Percentiles rank a stretch among this genome's conserved stretches.
Evolutionary conservation across 2,329 filamentous ascomycete species (phyloP).

Genomic region (Lachnellula occidentalis): DNA sequence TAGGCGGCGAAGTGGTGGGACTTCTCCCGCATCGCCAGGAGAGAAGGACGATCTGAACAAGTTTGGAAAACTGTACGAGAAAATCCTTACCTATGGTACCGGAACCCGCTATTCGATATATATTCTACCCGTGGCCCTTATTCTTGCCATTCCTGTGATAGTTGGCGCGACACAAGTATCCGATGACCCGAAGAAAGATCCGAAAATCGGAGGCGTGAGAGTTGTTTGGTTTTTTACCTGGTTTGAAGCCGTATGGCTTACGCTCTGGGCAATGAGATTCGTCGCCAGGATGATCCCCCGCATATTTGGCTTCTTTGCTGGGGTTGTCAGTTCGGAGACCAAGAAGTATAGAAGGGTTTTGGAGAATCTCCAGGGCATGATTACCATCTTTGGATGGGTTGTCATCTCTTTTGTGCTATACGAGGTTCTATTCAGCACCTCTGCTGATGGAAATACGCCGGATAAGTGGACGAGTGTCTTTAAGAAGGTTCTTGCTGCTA

Average conservation of each 20-base stretch:
- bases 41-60: slow-evolving; percentile 1
- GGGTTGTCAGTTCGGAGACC: slow-evolving; percentile 4
- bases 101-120: slow-evolving; percentile 9
- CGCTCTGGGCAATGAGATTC: slow-evolving; percentile 52
- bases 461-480: slow-evolving; percentile 3
- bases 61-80: slow-evolving; percentile 5
- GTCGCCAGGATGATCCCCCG: not conserved
- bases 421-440: slow-evolving; percentile 7
- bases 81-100: slow-evolving; percentile 3
- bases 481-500: slow-evolving; percentile 5
- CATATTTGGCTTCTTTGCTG: slow-evolving; percentile 5
- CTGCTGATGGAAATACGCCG: slow-evolving; percentile 5
- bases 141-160: slow-evolving; percentile 6
- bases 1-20: not conserved
- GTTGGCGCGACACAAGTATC: slow-evolving; percentile 60
- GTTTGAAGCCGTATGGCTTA: slow-evolving; percentile 61
- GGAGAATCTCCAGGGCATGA: slow-evolving; percentile 3
- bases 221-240: slow-evolving; percentile 60
- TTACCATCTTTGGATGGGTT: not conserved
- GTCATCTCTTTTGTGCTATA: slow-evolving; percentile 7
- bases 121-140: slow-evolving; percentile 5
- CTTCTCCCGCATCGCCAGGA: not conserved
- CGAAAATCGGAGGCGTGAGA: slow-evolving; percentile 57
- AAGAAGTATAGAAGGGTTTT: slow-evolving; percentile 6
- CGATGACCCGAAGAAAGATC: slow-evolving; percentile 33